Evolutionary conservation across 176 grass and related monocot genomes (phyloP).

Genomic region (Bothriochloa decipiens): DNA sequence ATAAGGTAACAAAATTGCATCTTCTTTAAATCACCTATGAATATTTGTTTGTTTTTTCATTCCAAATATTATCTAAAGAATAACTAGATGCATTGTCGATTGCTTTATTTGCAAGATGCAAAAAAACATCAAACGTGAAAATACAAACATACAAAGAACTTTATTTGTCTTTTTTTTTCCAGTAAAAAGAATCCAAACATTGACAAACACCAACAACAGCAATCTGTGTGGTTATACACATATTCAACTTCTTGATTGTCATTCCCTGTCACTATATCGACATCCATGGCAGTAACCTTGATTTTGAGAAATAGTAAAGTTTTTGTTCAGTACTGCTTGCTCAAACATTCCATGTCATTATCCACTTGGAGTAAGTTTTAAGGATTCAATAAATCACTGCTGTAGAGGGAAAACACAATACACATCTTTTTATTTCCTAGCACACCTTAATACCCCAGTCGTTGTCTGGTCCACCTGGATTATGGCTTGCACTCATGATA

Average conservation of each 20-base stretch:
- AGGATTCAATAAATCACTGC: constrained; percentile 11
- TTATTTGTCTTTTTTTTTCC: background rate
- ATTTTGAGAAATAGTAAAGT: constrained; percentile 3
- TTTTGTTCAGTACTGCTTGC: background rate
- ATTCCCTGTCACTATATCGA: background rate
- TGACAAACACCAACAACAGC: constrained; percentile 23
- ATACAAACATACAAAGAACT: background rate
- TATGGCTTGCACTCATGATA: constrained; percentile 95
- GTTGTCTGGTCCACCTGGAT: constrained; percentile 85
- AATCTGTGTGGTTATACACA: background rate
- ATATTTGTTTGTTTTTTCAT: background rate
- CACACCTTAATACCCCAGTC: constrained; percentile 97
- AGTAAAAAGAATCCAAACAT: background rate
- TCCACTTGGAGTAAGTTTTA: constrained; percentile 9
- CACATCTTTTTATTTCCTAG: constrained; percentile 10
- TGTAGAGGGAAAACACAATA: constrained; percentile 11
- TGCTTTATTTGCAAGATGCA: background rate
- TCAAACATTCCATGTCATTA: background rate
- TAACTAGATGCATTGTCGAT: background rate
- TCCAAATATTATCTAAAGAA: constrained; percentile 28
- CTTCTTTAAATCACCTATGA: background rate
- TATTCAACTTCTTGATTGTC: background rate
- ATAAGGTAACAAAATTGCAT: constrained; percentile 1
- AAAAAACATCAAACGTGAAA: constrained; percentile 19
- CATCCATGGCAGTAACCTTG: background rate